Percentiles rank a stretch among this genome's conserved stretches.
Evolutionary conservation across 2,329 filamentous ascomycete species (phyloP).

Genomic region (Diaporthe humulicola): DNA sequence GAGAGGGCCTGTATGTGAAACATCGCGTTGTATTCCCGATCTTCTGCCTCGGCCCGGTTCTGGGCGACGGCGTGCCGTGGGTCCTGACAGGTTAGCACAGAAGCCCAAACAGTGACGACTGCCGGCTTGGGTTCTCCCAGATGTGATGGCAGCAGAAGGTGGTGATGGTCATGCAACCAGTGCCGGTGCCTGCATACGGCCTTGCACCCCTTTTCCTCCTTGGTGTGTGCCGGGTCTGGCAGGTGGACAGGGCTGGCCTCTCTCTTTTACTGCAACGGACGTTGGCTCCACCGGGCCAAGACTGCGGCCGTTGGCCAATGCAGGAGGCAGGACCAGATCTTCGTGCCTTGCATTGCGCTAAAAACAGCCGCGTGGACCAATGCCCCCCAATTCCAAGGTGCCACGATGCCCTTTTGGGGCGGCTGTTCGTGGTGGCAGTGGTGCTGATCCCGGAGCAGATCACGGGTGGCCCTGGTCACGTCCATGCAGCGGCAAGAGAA

Average conservation of each 20-base stretch:
- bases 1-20: constrained; percentile 33
- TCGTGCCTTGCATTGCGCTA: constrained; percentile 25
- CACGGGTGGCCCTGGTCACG: constrained; percentile 26
- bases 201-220: background rate
- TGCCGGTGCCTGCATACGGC: constrained; percentile 9
- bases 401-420: constrained; percentile 17
- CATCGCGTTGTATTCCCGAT: constrained; percentile 26
- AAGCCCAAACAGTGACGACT: constrained; percentile 1
- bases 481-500: constrained; percentile 22
- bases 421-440: constrained; percentile 22
- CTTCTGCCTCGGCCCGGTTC: constrained; percentile 9
- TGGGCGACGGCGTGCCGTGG: constrained; percentile 1
- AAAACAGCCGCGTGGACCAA: constrained; percentile 31
- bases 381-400: background rate
- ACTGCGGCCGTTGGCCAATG: constrained; percentile 22
- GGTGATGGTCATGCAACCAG: background rate
- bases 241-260: background rate
- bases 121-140: constrained; percentile 14
- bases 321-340: constrained; percentile 26
- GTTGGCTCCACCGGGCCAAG: constrained; percentile 13
- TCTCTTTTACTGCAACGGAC: background rate
- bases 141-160: background rate
- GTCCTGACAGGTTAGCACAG: background rate
- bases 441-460: constrained; percentile 27
- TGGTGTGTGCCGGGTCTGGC: background rate